These are phyloP conservation scores for Populus ilicifolia DNA, from an alignment of 345 rosid species.

Conservation along the genomic window DNA sequence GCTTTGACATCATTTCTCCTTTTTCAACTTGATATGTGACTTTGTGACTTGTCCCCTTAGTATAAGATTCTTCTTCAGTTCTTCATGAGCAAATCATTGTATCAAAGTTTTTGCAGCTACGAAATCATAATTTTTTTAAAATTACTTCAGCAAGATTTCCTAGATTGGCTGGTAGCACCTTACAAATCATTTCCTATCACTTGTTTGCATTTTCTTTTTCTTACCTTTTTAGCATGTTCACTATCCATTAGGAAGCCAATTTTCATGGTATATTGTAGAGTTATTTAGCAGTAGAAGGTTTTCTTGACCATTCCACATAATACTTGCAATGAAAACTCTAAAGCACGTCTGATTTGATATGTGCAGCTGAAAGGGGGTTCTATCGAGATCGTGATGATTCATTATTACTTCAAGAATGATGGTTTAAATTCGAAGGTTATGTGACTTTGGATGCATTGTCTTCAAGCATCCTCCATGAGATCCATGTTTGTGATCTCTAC, in stretches of 20 bases:
- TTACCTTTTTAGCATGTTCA: not conserved
- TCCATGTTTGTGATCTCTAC: not conserved
- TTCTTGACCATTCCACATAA: not conserved
- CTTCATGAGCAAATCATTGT: not conserved
- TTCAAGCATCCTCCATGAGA: not conserved
- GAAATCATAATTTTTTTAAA: not conserved
- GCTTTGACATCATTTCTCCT: not conserved
- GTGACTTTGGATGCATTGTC: not conserved
- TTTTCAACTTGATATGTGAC: not conserved
- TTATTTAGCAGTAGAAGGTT: not conserved
- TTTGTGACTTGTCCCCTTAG: not conserved
- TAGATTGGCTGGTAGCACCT: not conserved
- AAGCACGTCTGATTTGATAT: not conserved
- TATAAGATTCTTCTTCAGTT: not conserved
- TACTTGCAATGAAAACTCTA: not conserved
- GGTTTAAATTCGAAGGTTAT: not conserved
- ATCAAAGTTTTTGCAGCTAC: not conserved
- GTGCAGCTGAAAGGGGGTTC: slow-evolving; percentile 87
- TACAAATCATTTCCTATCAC: not conserved
- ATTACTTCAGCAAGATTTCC: not conserved
- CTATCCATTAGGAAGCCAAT: not conserved
- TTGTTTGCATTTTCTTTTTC: not conserved
- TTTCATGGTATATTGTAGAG: not conserved
- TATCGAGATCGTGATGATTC: slow-evolving; percentile 34
- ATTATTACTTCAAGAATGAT: not conserved